phyloP scores from a whole-genome alignment of 106 monocot species.

The Agapanthus africanus region DNA sequence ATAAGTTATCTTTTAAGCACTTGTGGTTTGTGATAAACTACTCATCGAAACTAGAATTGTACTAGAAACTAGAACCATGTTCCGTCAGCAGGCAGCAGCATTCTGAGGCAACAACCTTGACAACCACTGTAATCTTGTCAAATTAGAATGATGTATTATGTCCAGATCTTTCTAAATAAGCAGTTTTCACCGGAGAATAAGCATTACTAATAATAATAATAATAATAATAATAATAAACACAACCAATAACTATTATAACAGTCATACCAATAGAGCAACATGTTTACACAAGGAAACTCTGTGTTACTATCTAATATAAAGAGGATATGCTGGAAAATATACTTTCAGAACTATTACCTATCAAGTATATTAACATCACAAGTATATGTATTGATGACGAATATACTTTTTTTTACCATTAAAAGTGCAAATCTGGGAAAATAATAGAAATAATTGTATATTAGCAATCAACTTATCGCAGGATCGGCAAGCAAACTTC shows the following conservation, averaged over 20 bases:
- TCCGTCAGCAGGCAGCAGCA: neutral
- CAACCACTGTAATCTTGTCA: neutral
- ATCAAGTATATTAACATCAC: too few species aligned
- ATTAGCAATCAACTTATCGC: neutral
- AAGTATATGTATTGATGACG: neutral
- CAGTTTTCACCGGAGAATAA: neutral
- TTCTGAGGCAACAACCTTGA: neutral
- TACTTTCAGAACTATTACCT: neutral
- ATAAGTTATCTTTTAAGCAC: neutral
- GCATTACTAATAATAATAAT: too few species aligned
- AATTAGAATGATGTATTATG: neutral
- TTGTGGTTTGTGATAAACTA: neutral
- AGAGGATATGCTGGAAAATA: neutral
- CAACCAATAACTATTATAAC: neutral
- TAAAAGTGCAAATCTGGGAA: neutral
- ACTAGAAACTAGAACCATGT: neutral
- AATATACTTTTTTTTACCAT: neutral
- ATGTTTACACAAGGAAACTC: neutral
- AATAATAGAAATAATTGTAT: neutral
- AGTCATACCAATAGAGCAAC: neutral
- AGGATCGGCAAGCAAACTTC: neutral
- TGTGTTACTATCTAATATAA: neutral
- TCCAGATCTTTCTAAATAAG: too few species aligned
- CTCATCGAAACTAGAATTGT: too few species aligned
- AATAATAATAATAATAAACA: neutral